Percentiles rank a stretch among this genome's conserved stretches.
phyloP scores from a whole-genome alignment of 2,329 filamentous ascomycete genomes.

The Fusarium sp. region DNA sequence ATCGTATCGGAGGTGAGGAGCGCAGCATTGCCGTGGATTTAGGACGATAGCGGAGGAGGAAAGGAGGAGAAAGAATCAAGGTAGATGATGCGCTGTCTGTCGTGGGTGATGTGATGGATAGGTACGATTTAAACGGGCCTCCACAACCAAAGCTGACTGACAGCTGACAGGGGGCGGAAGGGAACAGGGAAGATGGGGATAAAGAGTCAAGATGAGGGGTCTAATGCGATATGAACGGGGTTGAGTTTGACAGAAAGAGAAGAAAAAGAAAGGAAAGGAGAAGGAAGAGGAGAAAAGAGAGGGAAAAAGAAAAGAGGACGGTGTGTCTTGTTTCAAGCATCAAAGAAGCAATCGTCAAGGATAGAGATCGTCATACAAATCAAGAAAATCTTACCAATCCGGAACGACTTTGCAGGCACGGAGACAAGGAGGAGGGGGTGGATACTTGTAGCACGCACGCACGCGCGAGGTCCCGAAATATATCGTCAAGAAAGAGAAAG shows the following conservation, averaged over 20 bases:
- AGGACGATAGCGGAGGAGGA: background rate
- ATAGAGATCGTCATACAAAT: constrained; percentile 43
- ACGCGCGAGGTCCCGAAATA: constrained; percentile 23
- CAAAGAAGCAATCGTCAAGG: constrained; percentile 18
- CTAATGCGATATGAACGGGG: background rate
- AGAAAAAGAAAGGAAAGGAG: background rate
- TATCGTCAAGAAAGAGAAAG: background rate
- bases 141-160: constrained; percentile 20
- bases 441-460: constrained; percentile 7
- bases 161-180: constrained; percentile 11
- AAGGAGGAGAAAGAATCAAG: background rate
- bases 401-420: constrained; percentile 26
- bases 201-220: background rate
- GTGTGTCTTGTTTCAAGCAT: constrained; percentile 19
- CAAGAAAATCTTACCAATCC: constrained; percentile 39
- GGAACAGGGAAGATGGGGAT: background rate
- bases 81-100: constrained; percentile 21
- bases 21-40: constrained; percentile 23
- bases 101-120: constrained; percentile 18
- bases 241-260: background rate
- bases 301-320: constrained; percentile 2
- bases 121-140: constrained; percentile 22
- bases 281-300: background rate
- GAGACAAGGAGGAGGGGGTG: background rate
- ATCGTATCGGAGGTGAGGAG: constrained; percentile 1